Evolutionary conservation across 1,139 yeast genomes (phyloP), one percentile per base, ranked within the genome.

Genomic region (Candida glucosophila): DNA sequence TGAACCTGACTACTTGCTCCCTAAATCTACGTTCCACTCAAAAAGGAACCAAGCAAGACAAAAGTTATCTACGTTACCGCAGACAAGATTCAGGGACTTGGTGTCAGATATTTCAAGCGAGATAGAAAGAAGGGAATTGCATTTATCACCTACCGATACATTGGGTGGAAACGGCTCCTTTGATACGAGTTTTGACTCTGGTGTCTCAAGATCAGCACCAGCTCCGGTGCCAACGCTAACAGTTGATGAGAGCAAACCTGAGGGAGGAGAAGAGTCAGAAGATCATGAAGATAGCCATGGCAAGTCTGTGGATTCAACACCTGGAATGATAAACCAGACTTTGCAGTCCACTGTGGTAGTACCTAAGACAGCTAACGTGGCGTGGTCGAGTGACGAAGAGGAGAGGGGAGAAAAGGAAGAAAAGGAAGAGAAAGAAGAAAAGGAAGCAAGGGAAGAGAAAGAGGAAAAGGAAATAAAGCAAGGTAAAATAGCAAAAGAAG

Each of bases 11-110:
- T 74, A 70, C 44, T 58, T 83, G 32, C 63, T 76, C 26, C 88
- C 93, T 4, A 71, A 70, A 46, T 64, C 73, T n/a, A 58, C 67
- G 4, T 85, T 85, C 55, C 98, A 92, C 49, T 92, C 94, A 18
- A 88, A 86, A 47, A 69, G 98, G 44, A 92, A 92, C 50, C 95
- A 86, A 52, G 98, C 98, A 3, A 71, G 99, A 41, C 88, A 83
- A 47, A 90, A 88, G 53, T 67, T 92, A 38, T 81, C 96, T 2
- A 74, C 85, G 22, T 67, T 92, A 34, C 92, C 95, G 1, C 77
- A 78, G 30, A 55, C 77, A 7, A 58, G 97, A 33, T 90, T 90
- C 55, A 78, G 78, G 44, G 98, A 90, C 49, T 69, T 92, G 46
- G 94, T 86, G 8, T 77, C 82, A 30, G 99, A 92, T 51, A 88